Evolutionary conservation across 306 rosid genomes (phyloP), one percentile per base, ranked within the genome.

Genomic region (Mucuna pruriens): DNA sequence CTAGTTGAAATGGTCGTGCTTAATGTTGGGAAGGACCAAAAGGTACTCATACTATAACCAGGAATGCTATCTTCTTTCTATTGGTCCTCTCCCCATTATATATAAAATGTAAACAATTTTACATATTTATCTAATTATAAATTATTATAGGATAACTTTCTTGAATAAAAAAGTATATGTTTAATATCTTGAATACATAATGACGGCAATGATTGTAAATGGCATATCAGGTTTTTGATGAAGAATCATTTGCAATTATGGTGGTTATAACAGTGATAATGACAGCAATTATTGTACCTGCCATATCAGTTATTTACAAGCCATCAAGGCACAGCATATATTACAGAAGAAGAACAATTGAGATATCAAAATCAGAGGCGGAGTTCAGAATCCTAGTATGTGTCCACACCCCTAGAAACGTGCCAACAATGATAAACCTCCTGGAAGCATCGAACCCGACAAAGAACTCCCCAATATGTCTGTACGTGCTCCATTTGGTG

Each of bases 221-320:
- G n/a, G n/a, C n/a, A n/a, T n/a, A n/a, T n/a, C 89, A 92, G 97
- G 94, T 93, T 34, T 78, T 95, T 63, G 93, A 93, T 25, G 99
- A 88, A 55, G 86, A 87, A 79, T 69, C 96, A n/a, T 95, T 95
- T 79, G 94, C 98, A 15, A 73, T 93, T 7, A 90, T 95, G 98
- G 96, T 95, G 36, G 58, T 91, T 9, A 93, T 93, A 46, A 94
- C 97, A 0, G 34, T 93, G 4, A 7, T 84, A 40, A 95, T 95
- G 98, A 95, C 98, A 0, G 93, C 68, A 72, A 65, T 88, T 4
- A 65, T 95, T 38, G 91, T 90, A 3, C 99, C 99, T 5, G 25
- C 67, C 0, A 90, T 95, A 17, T 89, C 96, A 9, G 0, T 83
- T 13, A 49, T 93, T 57, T 89, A 95, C 86, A 89, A 13, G 82